Percentiles rank a stretch among this genome's conserved stretches.
phyloP scores from a whole-genome alignment of 2,329 filamentous ascomycete genomes.

The Xylariaceae sp. region DNA sequence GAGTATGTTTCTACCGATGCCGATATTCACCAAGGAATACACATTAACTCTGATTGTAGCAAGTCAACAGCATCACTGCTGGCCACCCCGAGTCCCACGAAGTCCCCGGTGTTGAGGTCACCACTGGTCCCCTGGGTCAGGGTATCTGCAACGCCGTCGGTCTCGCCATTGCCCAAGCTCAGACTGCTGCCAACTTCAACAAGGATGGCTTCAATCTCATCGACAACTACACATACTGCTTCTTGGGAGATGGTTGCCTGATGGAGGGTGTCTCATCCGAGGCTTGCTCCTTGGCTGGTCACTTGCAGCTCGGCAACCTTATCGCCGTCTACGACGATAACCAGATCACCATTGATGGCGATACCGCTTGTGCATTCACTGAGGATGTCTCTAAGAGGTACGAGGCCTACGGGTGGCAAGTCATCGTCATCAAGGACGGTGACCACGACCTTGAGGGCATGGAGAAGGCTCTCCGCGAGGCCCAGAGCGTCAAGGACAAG shows the following conservation, averaged over 20 bases:
- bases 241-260: conserved; percentile 97
- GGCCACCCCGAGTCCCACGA: conserved; percentile 97
- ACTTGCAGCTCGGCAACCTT: conserved; percentile 96
- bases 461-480: conserved; percentile 80
- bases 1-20: conserved; percentile 56
- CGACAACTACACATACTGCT: conserved; percentile 95
- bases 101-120: conserved; percentile 95
- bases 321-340: conserved; percentile 98
- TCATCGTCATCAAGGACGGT: conserved; percentile 77
- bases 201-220: conserved; percentile 87
- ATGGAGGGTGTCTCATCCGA: conserved; percentile 97
- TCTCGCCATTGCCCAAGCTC: conserved; percentile 93
- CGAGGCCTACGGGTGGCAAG: conserved; percentile 96
- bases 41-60: conserved; percentile 31
- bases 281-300: conserved; percentile 86
- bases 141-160: conserved; percentile 97
- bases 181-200: conserved; percentile 90
- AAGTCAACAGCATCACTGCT: conserved; percentile 71
- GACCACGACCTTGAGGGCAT: conserved; percentile 85
- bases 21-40: background rate
- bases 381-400: conserved; percentile 95
- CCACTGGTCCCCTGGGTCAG: conserved; percentile 95
- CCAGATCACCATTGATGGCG: conserved; percentile 91
- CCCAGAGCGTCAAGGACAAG: conserved; percentile 89
- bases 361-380: conserved; percentile 94